A percentile compares a stretch with the other conserved stretches of the same genome.
Evolutionary conservation across 2,329 filamentous ascomycete species (phyloP).

Genomic region (Clonostachys rhizophaga): DNA sequence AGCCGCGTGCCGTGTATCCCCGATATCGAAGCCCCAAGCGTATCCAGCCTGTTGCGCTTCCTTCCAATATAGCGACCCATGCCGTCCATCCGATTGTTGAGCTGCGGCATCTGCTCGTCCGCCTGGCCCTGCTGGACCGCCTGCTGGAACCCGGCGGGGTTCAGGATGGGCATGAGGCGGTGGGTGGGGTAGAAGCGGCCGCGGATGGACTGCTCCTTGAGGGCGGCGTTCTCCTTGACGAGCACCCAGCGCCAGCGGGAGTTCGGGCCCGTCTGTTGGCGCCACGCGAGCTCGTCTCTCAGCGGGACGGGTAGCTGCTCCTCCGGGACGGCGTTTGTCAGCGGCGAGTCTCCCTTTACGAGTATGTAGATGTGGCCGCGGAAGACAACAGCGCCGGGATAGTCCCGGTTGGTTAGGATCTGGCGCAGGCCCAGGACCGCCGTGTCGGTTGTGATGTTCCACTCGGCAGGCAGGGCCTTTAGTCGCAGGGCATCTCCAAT

Average conservation of each 20-base stretch:
- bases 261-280: conserved; percentile 22
- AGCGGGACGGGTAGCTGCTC: conserved; percentile 35
- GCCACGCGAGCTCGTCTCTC: conserved; percentile 31
- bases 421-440: conserved; percentile 30
- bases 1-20: conserved; percentile 22
- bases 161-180: conserved; percentile 44
- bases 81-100: conserved; percentile 49
- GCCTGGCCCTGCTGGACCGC: conserved; percentile 30
- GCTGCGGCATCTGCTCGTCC: conserved; percentile 37
- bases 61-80: conserved; percentile 32
- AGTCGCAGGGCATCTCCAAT: conserved; percentile 44
- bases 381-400: conserved; percentile 29
- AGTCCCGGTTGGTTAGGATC: conserved; percentile 29
- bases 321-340: conserved; percentile 17
- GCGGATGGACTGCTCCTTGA: conserved; percentile 41
- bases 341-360: conserved; percentile 13
- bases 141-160: conserved; percentile 28
- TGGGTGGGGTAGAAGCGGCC: conserved; percentile 57
- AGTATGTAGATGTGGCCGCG: conserved; percentile 32
- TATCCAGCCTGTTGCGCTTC: conserved; percentile 32
- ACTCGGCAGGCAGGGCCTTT: conserved; percentile 29
- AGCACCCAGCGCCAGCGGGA: conserved; percentile 31
- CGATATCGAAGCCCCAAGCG: conserved; percentile 33
- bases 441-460: conserved; percentile 20
- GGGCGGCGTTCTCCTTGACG: conserved; percentile 36